A percentile compares a stretch with the other conserved stretches of the same genome.
Conservation (phyloP, 495 filamentous ascomycete genomes). For the Xylaria nigripes region DNA sequence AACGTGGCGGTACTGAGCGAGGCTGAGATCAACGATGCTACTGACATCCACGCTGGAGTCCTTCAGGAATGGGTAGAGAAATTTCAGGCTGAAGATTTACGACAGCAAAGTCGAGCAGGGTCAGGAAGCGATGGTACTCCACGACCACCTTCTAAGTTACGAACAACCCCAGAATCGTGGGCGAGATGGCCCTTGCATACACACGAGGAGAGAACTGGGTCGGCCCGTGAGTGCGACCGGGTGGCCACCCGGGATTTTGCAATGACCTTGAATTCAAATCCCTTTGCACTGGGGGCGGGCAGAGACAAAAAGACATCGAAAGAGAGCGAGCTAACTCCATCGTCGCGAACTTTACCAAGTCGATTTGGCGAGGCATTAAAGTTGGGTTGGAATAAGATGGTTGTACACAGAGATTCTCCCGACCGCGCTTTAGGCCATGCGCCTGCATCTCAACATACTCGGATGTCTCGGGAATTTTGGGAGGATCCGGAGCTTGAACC, state of each 20-base stretch:
- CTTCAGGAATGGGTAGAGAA: constrained; percentile 25
- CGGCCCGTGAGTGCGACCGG: constrained; percentile 17
- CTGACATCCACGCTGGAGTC: constrained; percentile 20
- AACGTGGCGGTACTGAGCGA: not conserved
- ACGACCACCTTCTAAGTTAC: constrained; percentile 8
- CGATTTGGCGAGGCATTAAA: constrained; percentile 29
- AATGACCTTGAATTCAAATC: not conserved
- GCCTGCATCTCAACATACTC: constrained; percentile 7
- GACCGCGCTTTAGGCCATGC: constrained; percentile 2
- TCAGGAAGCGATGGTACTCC: constrained; percentile 4
- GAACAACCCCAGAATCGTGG: constrained; percentile 28
- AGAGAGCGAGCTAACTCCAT: constrained; percentile 3
- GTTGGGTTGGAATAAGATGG: constrained; percentile 25
- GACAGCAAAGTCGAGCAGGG: constrained; percentile 5
- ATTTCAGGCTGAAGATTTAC: constrained; percentile 20
- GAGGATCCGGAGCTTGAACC: constrained; percentile 34
- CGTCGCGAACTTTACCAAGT: constrained; percentile 19
- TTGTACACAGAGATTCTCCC: constrained; percentile 14
- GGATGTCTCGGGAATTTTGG: constrained; percentile 10
- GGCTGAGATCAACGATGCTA: constrained; percentile 5
- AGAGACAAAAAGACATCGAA: constrained; percentile 2
- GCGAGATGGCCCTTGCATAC: constrained; percentile 32
- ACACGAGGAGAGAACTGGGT: constrained; percentile 26
- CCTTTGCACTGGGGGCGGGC: constrained; percentile 9
- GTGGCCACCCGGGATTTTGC: constrained; percentile 19